Conservation (phyloP, 441 rosid species). For the Euphorbia celastroides region DNA sequence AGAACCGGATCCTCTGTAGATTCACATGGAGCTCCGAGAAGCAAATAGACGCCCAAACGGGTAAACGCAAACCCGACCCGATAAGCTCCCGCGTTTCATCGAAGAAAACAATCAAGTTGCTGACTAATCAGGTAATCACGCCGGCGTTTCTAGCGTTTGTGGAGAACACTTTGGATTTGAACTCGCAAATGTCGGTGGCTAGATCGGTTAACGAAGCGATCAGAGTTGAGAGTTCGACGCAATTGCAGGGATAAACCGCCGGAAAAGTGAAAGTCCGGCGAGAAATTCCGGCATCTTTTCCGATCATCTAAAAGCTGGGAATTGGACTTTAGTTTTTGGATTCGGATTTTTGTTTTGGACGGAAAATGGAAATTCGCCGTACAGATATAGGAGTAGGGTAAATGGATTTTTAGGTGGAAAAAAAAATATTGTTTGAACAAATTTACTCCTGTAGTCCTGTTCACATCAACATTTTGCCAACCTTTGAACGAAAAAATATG, state of each 20-base stretch:
- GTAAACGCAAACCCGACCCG: constrained; percentile 22
- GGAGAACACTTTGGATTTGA: constrained; percentile 34
- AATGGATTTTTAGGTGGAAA: no score
- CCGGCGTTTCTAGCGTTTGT: constrained; percentile 43
- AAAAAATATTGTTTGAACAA: no score
- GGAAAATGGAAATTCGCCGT: background rate
- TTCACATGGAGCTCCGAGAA: constrained; percentile 69
- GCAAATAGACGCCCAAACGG: constrained; percentile 30
- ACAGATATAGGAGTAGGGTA: constrained; percentile 14
- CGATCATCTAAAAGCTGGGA: constrained; percentile 34
- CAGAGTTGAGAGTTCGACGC: constrained; percentile 42
- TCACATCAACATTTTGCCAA: no score
- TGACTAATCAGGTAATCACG: constrained; percentile 45
- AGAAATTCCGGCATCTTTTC: constrained; percentile 20
- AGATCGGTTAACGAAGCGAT: constrained; percentile 45
- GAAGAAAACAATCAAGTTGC: constrained; percentile 39
- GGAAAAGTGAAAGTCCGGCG: constrained; percentile 68
- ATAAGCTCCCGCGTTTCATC: constrained; percentile 36
- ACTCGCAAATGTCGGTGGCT: constrained; percentile 35
- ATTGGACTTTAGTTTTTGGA: constrained; percentile 18
- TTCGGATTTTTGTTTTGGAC: constrained; percentile 2
- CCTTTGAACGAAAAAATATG: no score
- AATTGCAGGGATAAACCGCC: constrained; percentile 55
- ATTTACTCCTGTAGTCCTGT: no score
- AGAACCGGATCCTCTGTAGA: constrained; percentile 49